Evolutionary conservation across 208 protist genomes (phyloP).

Genomic region (Phytomonas sp.): DNA sequence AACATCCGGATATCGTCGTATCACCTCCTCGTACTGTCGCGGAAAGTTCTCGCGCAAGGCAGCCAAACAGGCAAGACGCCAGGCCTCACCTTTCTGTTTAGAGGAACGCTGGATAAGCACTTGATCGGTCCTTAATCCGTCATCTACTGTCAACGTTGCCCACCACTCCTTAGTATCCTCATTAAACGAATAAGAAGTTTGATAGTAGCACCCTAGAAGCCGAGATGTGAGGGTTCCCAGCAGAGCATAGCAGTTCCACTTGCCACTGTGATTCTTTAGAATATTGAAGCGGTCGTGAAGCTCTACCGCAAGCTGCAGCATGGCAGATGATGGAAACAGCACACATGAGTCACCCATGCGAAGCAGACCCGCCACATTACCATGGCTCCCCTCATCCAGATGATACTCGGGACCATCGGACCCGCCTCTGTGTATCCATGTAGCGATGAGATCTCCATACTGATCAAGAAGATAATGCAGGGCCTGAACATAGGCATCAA

Average conservation of each 20-base stretch:
- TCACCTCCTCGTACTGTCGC: conserved; percentile 53
- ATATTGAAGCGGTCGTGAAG: conserved; percentile 66
- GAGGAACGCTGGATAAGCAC: conserved; percentile 56
- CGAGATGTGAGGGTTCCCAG: conserved; percentile 73
- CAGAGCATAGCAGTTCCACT: conserved; percentile 77
- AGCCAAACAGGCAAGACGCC: conserved; percentile 66
- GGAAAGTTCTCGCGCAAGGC: conserved; percentile 82
- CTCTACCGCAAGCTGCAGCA: conserved; percentile 50
- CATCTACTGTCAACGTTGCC: conserved; percentile 58
- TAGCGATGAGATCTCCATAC: conserved; percentile 36
- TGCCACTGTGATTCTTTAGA: conserved; percentile 60
- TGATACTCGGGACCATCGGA: neutral
- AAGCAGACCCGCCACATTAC: neutral
- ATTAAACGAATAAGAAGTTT: conserved; percentile 54
- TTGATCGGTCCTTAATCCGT: conserved; percentile 31
- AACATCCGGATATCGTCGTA: conserved; percentile 65
- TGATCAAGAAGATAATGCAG: conserved; percentile 71
- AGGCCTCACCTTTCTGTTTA: conserved; percentile 64
- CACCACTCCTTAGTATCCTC: conserved; percentile 27
- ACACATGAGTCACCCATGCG: conserved; percentile 11
- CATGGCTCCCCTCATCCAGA: neutral
- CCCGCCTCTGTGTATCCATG: conserved; percentile 15
- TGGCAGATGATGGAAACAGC: conserved; percentile 39
- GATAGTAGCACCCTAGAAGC: conserved; percentile 66
- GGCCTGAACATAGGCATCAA: conserved; percentile 76